Percentiles rank a stretch among this genome's conserved stretches.
These are phyloP conservation scores for Onygena corvina DNA, from an alignment of 2,329 filamentous ascomycete species.

Conservation along the genomic window DNA sequence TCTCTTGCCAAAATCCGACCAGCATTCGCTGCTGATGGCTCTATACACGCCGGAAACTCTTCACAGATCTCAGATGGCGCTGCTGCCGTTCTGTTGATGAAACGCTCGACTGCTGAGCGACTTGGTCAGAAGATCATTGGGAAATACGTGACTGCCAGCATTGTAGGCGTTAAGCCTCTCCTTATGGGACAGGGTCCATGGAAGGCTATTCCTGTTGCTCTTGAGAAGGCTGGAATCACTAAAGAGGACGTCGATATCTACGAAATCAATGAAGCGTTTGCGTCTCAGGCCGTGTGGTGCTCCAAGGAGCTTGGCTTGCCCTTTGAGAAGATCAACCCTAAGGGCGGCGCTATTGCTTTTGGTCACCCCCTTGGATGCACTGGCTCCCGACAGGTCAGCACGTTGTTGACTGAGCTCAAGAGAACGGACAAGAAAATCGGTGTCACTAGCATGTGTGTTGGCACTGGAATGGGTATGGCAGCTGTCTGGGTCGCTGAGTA, in stretches of 20 bases:
- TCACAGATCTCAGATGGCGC: conserved; percentile 93
- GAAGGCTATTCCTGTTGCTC: conserved; percentile 86
- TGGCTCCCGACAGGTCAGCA: conserved; percentile 84
- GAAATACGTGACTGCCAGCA: conserved; percentile 75
- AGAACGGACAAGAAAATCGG: conserved; percentile 75
- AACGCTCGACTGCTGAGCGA: conserved; percentile 74
- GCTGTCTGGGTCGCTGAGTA: conserved; percentile 94
- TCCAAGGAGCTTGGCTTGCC: conserved; percentile 76
- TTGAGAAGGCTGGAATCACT: conserved; percentile 72
- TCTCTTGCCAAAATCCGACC: conserved; percentile 81
- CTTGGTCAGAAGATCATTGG: conserved; percentile 82
- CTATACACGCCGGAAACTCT: conserved; percentile 92
- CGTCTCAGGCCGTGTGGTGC: conserved; percentile 88
- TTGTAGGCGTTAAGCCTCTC: conserved; percentile 81
- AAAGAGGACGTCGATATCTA: conserved; percentile 91
- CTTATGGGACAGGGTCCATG: conserved; percentile 95
- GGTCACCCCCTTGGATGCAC: conserved; percentile 92
- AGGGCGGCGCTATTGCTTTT: conserved; percentile 92
- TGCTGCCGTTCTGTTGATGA: conserved; percentile 90
- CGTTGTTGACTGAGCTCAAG: conserved; percentile 78
- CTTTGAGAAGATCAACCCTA: conserved; percentile 83
- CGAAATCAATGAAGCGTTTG: conserved; percentile 99
- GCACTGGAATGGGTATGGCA: conserved; percentile 96
- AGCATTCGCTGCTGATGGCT: conserved; percentile 81
- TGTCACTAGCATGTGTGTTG: conserved; percentile 90